phyloP scores from a whole-genome alignment of 1,284 basidiomycete species.

The Mycosarcoma mackinlayi region DNA sequence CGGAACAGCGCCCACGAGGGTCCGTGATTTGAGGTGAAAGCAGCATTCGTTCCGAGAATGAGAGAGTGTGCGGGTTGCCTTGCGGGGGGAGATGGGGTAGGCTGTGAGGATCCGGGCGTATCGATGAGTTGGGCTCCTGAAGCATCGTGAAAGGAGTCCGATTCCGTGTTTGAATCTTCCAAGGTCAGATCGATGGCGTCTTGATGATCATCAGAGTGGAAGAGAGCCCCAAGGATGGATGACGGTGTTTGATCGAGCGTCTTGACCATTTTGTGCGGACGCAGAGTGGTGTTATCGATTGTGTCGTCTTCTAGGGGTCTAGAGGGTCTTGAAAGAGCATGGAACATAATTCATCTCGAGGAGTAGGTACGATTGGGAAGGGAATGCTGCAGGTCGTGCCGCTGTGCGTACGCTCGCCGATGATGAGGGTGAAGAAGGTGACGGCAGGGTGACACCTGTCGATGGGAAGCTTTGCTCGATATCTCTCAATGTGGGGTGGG shows the following conservation, averaged over 20 bases:
- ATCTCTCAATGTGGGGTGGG: too few relatives aligned
- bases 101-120: slow-evolving; percentile 14
- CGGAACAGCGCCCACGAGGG: slow-evolving; percentile 11
- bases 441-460: too few relatives aligned
- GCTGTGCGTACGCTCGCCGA: too few relatives aligned
- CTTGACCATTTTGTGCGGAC: neutral
- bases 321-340: too few relatives aligned
- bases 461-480: too few relatives aligned
- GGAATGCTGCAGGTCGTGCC: too few relatives aligned
- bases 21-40: neutral
- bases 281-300: neutral
- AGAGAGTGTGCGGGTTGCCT: neutral
- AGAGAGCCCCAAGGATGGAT: slow-evolving; percentile 3
- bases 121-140: neutral
- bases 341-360: too few relatives aligned
- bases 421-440: too few relatives aligned
- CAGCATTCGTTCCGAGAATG: too few relatives aligned
- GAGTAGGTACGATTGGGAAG: too few relatives aligned
- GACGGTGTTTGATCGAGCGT: neutral
- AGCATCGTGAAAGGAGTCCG: slow-evolving; percentile 11
- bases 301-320: too few relatives aligned
- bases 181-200: slow-evolving; percentile 8
- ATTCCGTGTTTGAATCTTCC: slow-evolving; percentile 11
- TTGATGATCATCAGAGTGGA: neutral
- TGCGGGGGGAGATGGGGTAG: neutral